Evolutionary conservation across 2,329 filamentous ascomycete species (phyloP), one percentile per base, ranked within the genome.

Genomic region (Calonectria pteridis): DNA sequence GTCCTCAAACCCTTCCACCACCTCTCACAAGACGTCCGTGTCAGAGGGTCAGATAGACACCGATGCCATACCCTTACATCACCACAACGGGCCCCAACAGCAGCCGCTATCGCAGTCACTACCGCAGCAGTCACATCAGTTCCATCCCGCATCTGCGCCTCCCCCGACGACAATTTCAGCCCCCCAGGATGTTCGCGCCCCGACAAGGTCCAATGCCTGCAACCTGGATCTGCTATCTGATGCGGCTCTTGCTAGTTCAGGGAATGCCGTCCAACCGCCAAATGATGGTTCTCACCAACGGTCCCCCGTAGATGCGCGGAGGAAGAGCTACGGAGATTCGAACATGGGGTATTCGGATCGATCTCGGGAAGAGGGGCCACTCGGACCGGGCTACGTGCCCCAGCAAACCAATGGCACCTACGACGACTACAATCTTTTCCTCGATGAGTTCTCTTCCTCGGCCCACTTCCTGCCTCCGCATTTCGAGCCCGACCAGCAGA

Each of bases 221-320:
- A 91, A 91, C 75, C 84, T 92, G 43, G 90, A 91, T 73, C 84
- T 92, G 13, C 83, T 92, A 23, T 91, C 90, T 6, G 89, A 91
- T 80, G 90, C 90, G n/a, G 90, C 90, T 9, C 87, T 90, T 23
- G 88, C 88, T n/a, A 89, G 88, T 71, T 89, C 90, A 76, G 87
- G 89, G 29, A 87, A 85, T 73, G 83, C 86, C n/a, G 87, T 90
- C 77, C 88, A 88, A 71, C 85, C 87, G 28, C 87, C 90, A 77
- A 79, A 85, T 13, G 88, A 88, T 29, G 82, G 88, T 35, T 81
- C 74, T 14, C 83, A 86, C 14, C 87, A 88, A 59, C 83, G 86
- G 43, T 80, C 83, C 7, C 76, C 79, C 16, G 83, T 83, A 11
- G 83, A 89, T 43, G 79, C 85, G 9, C 85, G 87, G 26, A 87